Evolutionary conservation across 2,329 filamentous ascomycete genomes (phyloP), one percentile per base, ranked within the genome.

Genomic region (Huntiella abstrusa): DNA sequence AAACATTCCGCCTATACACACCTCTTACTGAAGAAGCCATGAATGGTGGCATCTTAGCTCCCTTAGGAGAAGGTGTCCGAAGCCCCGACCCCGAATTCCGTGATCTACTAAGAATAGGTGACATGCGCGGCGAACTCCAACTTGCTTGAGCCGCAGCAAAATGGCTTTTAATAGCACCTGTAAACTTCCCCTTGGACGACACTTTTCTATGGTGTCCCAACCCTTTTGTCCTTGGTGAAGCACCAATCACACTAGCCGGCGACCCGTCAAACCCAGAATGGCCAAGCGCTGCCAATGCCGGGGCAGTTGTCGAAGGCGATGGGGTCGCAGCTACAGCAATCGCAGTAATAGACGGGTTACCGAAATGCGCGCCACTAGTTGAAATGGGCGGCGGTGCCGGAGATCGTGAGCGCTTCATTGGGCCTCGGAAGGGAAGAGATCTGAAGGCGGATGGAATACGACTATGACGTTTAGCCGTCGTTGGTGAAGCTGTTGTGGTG

Each of bases 371-470:
- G 34, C 51, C 46, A 49, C 59, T 52, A 28, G 48, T 49, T 8
- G 48, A 49, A 37, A 49, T 49, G 7, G 48, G 48, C 44, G 57
- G 56, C 35, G 63, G 61, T 22, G 51, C 48, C 6, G 61, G 61
- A 13, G 68, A 69, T 44, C 63, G 62, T 48, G 65, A 64, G 54
- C 68, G 65, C 58, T 71, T 71, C 46, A 63, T 59, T 17, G 65
- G 61, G 46, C 61, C 58, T 46, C 64, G 62, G 45, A 70, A 59
- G 44, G 65, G 62, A 48, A 70, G 59, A 51, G 59, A 61, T 36
- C 64, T 63, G 43, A 71, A 68, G 36, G 67, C 57, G 13, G 62
- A 59, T 10, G 51, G 46, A 40, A 51, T 47, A 45, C 53, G 49
- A 37, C 51, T 49, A 34, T 50, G 48, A 44, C 38, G 43, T 42